A percentile compares a stretch with the other conserved stretches of the same genome.
These are phyloP conservation scores for Carex cristatella DNA, from an alignment of 176 grass and related monocot species.

Conservation along the genomic window DNA sequence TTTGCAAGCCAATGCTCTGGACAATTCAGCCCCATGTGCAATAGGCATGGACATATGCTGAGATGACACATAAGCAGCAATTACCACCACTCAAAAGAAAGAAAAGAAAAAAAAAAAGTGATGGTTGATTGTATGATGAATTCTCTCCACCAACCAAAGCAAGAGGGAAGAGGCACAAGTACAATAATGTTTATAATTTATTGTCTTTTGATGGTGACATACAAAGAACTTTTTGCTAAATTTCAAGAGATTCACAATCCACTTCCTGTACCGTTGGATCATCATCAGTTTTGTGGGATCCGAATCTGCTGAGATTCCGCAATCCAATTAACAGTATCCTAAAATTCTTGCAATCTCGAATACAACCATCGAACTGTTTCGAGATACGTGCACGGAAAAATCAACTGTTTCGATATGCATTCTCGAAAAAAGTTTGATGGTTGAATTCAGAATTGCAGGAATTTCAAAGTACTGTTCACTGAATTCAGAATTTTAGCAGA, in stretches of 20 bases:
- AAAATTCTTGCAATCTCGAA: no score
- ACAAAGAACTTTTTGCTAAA: background rate
- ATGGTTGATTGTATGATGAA: background rate
- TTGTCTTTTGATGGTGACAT: background rate
- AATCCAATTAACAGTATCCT: no score
- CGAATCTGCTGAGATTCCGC: no score
- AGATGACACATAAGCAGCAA: background rate
- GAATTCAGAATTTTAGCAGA: no score
- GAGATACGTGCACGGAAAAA: no score
- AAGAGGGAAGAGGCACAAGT: background rate
- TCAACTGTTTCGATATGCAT: no score
- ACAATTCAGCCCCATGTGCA: constrained; percentile 14
- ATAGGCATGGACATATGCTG: background rate
- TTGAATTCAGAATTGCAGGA: no score
- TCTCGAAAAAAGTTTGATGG: no score
- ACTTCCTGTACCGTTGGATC: background rate
- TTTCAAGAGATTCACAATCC: background rate
- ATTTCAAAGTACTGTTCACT: no score
- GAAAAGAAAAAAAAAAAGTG: background rate
- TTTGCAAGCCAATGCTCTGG: background rate
- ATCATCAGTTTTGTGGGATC: background rate
- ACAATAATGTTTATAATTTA: constrained; percentile 24
- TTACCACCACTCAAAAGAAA: background rate
- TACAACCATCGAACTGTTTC: no score
- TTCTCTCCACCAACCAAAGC: background rate